Conservation (phyloP, 1,284 basidiomycete genomes). For the Meripilus lineatus region DNA sequence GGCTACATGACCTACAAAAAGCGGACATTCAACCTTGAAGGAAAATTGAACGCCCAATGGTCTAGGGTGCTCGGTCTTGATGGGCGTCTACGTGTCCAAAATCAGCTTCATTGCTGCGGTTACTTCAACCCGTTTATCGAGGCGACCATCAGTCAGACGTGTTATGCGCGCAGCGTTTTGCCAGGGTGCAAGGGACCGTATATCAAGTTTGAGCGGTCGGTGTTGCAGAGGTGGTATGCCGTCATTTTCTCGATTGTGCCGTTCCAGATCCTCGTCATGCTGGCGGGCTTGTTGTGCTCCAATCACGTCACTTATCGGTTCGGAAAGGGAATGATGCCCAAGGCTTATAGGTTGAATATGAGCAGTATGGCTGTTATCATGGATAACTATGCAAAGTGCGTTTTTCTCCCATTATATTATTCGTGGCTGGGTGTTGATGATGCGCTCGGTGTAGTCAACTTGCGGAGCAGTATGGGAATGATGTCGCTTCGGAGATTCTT, state of each 20-base stretch:
- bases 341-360: conserved; percentile 55
- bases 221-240: conserved; percentile 52
- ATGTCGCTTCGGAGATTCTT: conserved; percentile 36
- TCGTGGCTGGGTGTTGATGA: conserved; percentile 2
- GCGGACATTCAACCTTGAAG: conserved; percentile 58
- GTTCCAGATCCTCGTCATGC: conserved; percentile 45
- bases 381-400: conserved; percentile 57
- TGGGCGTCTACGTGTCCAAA: conserved; percentile 50
- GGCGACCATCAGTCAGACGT: conserved; percentile 50
- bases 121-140: conserved; percentile 58
- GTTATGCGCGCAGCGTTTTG: conserved; percentile 50
- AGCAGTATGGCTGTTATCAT: conserved; percentile 57
- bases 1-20: conserved; percentile 62
- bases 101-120: conserved; percentile 55
- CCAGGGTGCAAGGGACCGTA: conserved; percentile 57
- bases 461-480: conserved; percentile 41
- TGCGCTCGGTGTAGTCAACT: conserved; percentile 29
- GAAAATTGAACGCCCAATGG: conserved; percentile 60
- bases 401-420: conserved; percentile 10
- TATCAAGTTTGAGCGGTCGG: conserved; percentile 41
- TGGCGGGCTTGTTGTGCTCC: conserved; percentile 48
- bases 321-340: conserved; percentile 63
- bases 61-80: conserved; percentile 41
- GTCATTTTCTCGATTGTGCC: conserved; percentile 51
- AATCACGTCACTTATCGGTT: conserved; percentile 65